Conservation (phyloP, 192 early-diverging fungal genomes). For the Fimicolochytrium jonesii region DNA sequence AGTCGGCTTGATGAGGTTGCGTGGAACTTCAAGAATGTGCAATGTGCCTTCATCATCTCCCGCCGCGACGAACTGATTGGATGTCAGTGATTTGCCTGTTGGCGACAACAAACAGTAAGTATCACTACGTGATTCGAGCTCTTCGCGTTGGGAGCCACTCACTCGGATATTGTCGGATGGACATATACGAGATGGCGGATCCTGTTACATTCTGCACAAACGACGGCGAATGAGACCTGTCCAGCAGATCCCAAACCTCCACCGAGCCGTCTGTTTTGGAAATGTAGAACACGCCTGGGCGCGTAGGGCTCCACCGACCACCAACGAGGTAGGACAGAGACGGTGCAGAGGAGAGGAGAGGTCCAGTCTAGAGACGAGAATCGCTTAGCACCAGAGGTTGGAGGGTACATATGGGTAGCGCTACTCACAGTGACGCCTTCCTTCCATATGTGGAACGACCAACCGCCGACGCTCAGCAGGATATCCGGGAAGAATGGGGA, state of each 20-base stretch:
- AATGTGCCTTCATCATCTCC: conserved; percentile 63
- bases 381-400: background rate
- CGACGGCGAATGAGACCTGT: conserved; percentile 50
- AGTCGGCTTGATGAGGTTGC: conserved; percentile 41
- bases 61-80: conserved; percentile 53
- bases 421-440: conserved; percentile 41
- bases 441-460: conserved; percentile 60
- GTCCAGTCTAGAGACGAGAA: conserved; percentile 34
- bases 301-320: conserved; percentile 57
- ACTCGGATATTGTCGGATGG: conserved; percentile 47
- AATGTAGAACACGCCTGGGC: conserved; percentile 62
- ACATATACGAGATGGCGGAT: conserved; percentile 45
- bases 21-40: conserved; percentile 59
- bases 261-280: conserved; percentile 52
- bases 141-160: conserved; percentile 1
- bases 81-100: conserved; percentile 22
- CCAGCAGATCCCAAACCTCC: conserved; percentile 62
- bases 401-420: background rate
- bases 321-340: conserved; percentile 37
- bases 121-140: background rate
- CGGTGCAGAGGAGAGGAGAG: conserved; percentile 43
- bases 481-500: conserved; percentile 63
- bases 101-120: background rate
- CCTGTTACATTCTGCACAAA: conserved; percentile 48
- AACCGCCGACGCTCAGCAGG: conserved; percentile 54